Conservation (phyloP, 2,329 filamentous ascomycete species). For the Penicillium thymicola region DNA sequence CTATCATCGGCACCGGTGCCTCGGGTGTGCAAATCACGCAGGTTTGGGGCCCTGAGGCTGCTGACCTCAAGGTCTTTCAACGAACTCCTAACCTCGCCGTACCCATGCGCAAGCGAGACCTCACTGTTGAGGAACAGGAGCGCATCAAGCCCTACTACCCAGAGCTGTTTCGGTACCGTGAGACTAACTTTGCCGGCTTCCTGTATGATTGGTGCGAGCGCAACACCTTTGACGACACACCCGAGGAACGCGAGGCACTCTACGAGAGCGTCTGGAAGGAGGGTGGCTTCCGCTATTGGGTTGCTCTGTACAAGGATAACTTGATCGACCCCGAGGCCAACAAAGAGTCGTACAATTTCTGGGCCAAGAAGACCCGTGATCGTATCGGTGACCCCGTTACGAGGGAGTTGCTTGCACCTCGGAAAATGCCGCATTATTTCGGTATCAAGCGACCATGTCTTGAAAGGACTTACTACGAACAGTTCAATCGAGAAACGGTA, state of each 20-base stretch:
- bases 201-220: conserved; percentile 55
- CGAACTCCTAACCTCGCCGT: conserved; percentile 64
- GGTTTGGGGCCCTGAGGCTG: conserved; percentile 54
- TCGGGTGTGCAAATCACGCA: conserved; percentile 58
- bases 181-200: conserved; percentile 58
- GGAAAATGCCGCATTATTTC: conserved; percentile 53
- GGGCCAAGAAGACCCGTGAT: conserved; percentile 50
- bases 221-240: conserved; percentile 54
- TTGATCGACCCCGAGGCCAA: conserved; percentile 50
- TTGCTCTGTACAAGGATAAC: conserved; percentile 54
- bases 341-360: conserved; percentile 55
- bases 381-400: conserved; percentile 51
- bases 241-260: conserved; percentile 50
- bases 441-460: conserved; percentile 52
- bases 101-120: conserved; percentile 54
- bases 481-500: conserved; percentile 47
- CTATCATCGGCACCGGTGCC: conserved; percentile 56
- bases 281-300: conserved; percentile 57
- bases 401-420: conserved; percentile 53
- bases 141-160: conserved; percentile 45
- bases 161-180: conserved; percentile 53
- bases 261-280: conserved; percentile 50
- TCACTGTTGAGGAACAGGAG: conserved; percentile 53
- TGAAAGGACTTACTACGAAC: conserved; percentile 52
- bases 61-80: conserved; percentile 59